Evolutionary conservation across 495 filamentous ascomycete genomes (phyloP), one percentile per base, ranked within the genome.

Genomic region (Aspergillus olivimuriae): DNA sequence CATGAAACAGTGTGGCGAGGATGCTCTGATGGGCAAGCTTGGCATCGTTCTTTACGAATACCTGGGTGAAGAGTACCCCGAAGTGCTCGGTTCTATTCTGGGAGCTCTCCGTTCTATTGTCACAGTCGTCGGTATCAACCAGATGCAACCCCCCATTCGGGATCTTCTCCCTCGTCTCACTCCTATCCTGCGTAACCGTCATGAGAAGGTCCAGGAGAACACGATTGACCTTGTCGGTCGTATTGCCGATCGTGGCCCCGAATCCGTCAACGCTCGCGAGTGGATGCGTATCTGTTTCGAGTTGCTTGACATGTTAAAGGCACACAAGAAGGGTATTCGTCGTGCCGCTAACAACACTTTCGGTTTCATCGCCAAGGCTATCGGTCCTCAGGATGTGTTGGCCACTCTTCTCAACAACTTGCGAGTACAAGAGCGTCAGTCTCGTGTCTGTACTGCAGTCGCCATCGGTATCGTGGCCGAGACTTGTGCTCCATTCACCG

Each of bases 211-310:
- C 31, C 94, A 99, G 62, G 94, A 99, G 53, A 99, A 99, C 65
- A 95, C 92, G n/a, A 97, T 99, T 55, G 94, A 99, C 60, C 75
- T 99, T 4, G 92, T 99, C 34, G 94, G 94, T 50, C 92, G 94
- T 74, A 97, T 97, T 53, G 94, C 94, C 31, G 94, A 99, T 62
- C 86, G 94, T 52, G 94, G 92, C 10, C 88, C 94, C 7, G 91
- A 97, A 58, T 87, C 81, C 40, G 94, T 99, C 56, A 94, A 94
- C 57, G 90, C 94, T 12, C 81, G 92, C 58, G 94, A 99, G 63
- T 97, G 94, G 94, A 97, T 99, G 94, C 80, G 94, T 54, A 99
- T 99, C 62, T 97, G 94, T 69, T 99, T 97, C 62, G 94, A 99
- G 72, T 74, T 99, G 36, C 78, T 97, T 28, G 94, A 99, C 68